phyloP scores from a whole-genome alignment of 345 rosid genomes.

The Anacardium occidentale region DNA sequence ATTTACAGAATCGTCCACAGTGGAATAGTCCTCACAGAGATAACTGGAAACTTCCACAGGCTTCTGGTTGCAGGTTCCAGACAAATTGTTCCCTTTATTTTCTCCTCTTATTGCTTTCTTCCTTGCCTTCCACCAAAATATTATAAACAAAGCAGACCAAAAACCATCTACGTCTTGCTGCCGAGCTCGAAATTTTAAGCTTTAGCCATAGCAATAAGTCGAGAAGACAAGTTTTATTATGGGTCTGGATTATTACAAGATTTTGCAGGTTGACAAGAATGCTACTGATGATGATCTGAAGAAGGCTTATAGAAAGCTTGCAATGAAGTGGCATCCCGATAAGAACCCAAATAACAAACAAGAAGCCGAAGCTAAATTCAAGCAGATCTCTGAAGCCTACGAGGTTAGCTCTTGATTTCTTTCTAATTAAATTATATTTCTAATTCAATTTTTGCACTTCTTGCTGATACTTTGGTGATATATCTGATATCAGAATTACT shows the following conservation, averaged over 20 bases:
- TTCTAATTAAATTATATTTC: not conserved
- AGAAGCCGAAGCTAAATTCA: conserved; percentile 84
- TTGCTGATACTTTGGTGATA: not conserved
- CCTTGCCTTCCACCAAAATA: not conserved
- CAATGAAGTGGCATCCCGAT: conserved; percentile 95
- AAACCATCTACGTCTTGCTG: not conserved
- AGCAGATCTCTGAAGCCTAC: conserved; percentile 84
- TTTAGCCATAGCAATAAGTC: not conserved
- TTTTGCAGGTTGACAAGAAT: conserved; percentile 60
- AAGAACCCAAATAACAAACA: conserved; percentile 82
- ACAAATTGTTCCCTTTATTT: not conserved
- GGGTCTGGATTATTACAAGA: conserved; percentile 58
- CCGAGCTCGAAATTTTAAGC: not conserved
- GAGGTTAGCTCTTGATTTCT: conserved; percentile 38
- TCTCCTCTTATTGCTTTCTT: no score
- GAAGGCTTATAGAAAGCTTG: conserved; percentile 86
- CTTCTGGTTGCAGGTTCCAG: conserved; percentile 24
- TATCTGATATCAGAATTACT: no score
- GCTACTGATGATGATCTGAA: conserved; percentile 73
- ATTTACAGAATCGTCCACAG: no score
- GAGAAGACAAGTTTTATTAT: conserved; percentile 7
- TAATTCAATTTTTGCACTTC: not conserved
- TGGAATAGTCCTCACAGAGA: no score
- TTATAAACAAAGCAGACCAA: not conserved
- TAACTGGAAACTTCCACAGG: conserved; percentile 32